Evolutionary conservation across 2,329 filamentous ascomycete genomes (phyloP).

Genomic region (Acrodontium crateriforme): DNA sequence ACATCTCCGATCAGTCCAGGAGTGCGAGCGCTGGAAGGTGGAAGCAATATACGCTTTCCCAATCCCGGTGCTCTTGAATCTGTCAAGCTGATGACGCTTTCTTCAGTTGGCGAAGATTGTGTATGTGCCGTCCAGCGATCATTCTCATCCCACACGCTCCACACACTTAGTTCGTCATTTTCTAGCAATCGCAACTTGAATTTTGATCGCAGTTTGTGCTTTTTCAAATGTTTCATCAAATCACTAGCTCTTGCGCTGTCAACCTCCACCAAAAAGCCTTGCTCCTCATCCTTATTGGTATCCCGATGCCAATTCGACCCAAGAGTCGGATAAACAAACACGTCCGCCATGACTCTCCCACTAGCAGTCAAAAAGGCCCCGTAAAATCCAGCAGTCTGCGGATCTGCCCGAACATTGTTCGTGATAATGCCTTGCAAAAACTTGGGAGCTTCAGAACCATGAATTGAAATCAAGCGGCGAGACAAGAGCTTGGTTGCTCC

Average conservation of each 20-base stretch:
- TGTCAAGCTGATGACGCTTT: slow-evolving; percentile 26
- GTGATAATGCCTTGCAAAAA: slow-evolving; percentile 86
- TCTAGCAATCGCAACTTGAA: slow-evolving; percentile 54
- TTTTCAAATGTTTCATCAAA: slow-evolving; percentile 60
- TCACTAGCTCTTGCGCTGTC: slow-evolving; percentile 51
- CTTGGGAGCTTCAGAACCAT: slow-evolving; percentile 63
- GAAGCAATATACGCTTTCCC: slow-evolving; percentile 20
- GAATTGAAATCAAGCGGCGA: slow-evolving; percentile 64
- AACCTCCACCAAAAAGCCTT: slow-evolving; percentile 65
- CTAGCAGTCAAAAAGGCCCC: slow-evolving; percentile 70
- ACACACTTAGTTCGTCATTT: slow-evolving; percentile 51
- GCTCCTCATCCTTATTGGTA: slow-evolving; percentile 20
- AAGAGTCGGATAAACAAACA: slow-evolving; percentile 65
- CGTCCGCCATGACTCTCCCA: slow-evolving; percentile 75
- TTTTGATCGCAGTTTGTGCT: slow-evolving; percentile 76
- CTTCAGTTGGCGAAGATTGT: slow-evolving; percentile 4
- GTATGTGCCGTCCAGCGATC: slow-evolving; percentile 22
- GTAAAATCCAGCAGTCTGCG: slow-evolving; percentile 51
- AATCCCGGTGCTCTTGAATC: slow-evolving; percentile 24
- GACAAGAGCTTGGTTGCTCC: slow-evolving; percentile 48
- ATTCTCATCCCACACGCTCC: slow-evolving; percentile 58
- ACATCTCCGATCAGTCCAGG: slow-evolving; percentile 21
- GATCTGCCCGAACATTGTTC: slow-evolving; percentile 45
- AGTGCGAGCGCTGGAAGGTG: slow-evolving; percentile 5
- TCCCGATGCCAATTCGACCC: slow-evolving; percentile 19